phyloP scores from a whole-genome alignment of 345 rosid species.

The Eucalyptus rudis region DNA sequence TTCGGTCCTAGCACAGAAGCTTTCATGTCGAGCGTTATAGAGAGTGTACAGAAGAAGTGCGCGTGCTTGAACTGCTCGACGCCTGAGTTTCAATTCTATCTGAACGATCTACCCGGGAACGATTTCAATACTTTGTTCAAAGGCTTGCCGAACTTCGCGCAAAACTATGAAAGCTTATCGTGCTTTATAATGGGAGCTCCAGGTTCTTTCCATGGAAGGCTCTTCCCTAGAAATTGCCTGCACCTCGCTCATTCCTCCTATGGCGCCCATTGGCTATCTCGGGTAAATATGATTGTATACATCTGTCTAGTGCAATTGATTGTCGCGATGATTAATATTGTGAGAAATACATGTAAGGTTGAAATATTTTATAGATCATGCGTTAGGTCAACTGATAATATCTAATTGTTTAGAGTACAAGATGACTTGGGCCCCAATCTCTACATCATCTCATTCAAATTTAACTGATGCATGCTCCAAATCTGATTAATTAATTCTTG shows the following conservation, averaged over 20 bases:
- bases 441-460: neutral
- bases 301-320: neutral
- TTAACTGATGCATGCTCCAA: neutral
- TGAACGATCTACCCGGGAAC: conserved; percentile 8
- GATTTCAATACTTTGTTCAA: conserved; percentile 15
- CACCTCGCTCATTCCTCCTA: conserved; percentile 5
- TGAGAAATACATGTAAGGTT: neutral
- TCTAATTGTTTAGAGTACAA: neutral
- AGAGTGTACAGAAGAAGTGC: neutral
- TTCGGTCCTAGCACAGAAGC: neutral
- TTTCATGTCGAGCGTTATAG: neutral
- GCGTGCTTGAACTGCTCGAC: neutral
- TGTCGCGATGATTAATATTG: neutral
- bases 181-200: conserved; percentile 2
- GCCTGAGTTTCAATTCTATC: neutral
- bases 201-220: conserved; percentile 8
- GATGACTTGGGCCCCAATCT: neutral
- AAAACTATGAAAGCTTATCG: neutral
- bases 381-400: neutral
- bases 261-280: conserved; percentile 17
- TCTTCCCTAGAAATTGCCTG: neutral
- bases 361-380: neutral
- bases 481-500: neutral
- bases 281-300: neutral
- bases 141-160: neutral